These are phyloP conservation scores for Fistulinella cinereoalba DNA, from an alignment of 1,284 basidiomycete genomes.

Conservation along the genomic window DNA sequence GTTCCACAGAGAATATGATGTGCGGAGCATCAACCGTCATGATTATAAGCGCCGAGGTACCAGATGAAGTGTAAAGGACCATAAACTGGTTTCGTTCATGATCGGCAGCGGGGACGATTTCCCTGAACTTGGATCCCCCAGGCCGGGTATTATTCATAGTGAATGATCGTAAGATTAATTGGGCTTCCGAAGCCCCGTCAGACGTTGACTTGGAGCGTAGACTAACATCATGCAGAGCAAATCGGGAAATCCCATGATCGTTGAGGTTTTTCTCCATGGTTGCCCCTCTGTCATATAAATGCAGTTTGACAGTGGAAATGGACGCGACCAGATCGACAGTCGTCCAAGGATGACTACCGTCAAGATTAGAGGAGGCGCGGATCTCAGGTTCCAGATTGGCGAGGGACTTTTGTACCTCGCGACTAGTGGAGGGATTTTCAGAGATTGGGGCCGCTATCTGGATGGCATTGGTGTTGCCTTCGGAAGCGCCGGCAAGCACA, in stretches of 20 bases:
- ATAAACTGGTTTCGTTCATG: slow-evolving; percentile 95
- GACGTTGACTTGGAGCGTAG: slow-evolving; percentile 84
- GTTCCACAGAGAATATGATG: slow-evolving; percentile 92
- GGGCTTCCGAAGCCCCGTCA: slow-evolving; percentile 82
- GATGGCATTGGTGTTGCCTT: slow-evolving; percentile 31
- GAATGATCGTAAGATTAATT: slow-evolving; percentile 86
- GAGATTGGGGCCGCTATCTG: slow-evolving; percentile 11
- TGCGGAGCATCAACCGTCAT: slow-evolving; percentile 92
- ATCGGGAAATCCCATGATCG: slow-evolving; percentile 82
- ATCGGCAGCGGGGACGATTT: slow-evolving; percentile 90
- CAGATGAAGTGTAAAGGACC: slow-evolving; percentile 83
- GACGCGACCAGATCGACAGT: slow-evolving; percentile 77
- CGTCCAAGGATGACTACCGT: slow-evolving; percentile 48
- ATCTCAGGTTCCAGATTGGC: slow-evolving; percentile 63
- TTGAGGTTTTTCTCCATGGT: slow-evolving; percentile 60
- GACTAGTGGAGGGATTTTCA: slow-evolving; percentile 4
- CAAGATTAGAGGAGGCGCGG: slow-evolving; percentile 22
- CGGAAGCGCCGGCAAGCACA: slow-evolving; percentile 52
- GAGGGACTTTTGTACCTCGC: slow-evolving; percentile 7
- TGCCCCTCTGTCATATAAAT: slow-evolving; percentile 81
- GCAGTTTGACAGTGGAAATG: slow-evolving; percentile 79
- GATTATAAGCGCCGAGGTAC: slow-evolving; percentile 71
- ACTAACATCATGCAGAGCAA: slow-evolving; percentile 80
- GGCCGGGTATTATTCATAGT: slow-evolving; percentile 88
- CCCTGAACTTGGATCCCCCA: slow-evolving; percentile 84